Conservation (phyloP, 2,329 filamentous ascomycete genomes). For the Acarospora socialis region DNA sequence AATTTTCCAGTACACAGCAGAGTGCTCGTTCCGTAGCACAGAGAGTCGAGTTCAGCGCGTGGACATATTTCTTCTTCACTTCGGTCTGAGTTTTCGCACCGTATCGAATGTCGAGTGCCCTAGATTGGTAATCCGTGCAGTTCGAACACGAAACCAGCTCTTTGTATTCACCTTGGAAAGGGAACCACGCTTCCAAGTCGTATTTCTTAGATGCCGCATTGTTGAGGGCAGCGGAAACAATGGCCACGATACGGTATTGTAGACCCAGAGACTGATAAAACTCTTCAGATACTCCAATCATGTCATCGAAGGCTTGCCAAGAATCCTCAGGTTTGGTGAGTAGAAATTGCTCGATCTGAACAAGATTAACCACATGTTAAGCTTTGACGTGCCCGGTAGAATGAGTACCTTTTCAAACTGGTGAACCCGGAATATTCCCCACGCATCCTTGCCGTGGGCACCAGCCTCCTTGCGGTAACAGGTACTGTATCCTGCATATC, state of each 20-base stretch:
- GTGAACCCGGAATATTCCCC: constrained; percentile 96
- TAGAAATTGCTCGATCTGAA: constrained; percentile 53
- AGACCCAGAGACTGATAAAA: constrained; percentile 86
- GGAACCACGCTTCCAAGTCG: constrained; percentile 93
- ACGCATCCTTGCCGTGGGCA: constrained; percentile 80
- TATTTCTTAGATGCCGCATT: constrained; percentile 84
- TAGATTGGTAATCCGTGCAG: constrained; percentile 93
- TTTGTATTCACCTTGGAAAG: constrained; percentile 94
- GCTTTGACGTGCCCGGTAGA: neutral
- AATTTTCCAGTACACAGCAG: constrained; percentile 94
- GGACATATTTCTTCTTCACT: constrained; percentile 81
- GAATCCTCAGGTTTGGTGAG: constrained; percentile 76
- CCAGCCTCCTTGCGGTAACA: constrained; percentile 95
- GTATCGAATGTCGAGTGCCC: constrained; percentile 83
- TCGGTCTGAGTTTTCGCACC: constrained; percentile 78
- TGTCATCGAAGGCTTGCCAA: constrained; percentile 85
- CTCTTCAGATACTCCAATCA: constrained; percentile 82
- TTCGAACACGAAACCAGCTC: constrained; percentile 96
- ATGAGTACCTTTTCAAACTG: constrained; percentile 75
- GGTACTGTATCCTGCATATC: constrained; percentile 75
- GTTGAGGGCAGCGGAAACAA: constrained; percentile 92
- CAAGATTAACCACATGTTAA: constrained; percentile 3
- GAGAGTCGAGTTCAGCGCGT: constrained; percentile 79
- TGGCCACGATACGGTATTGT: constrained; percentile 82
- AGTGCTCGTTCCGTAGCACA: constrained; percentile 84